Base-by-base conservation (phyloP, 495 filamentous ascomycete species). In the Hyaloscypha variabilis region DNA sequence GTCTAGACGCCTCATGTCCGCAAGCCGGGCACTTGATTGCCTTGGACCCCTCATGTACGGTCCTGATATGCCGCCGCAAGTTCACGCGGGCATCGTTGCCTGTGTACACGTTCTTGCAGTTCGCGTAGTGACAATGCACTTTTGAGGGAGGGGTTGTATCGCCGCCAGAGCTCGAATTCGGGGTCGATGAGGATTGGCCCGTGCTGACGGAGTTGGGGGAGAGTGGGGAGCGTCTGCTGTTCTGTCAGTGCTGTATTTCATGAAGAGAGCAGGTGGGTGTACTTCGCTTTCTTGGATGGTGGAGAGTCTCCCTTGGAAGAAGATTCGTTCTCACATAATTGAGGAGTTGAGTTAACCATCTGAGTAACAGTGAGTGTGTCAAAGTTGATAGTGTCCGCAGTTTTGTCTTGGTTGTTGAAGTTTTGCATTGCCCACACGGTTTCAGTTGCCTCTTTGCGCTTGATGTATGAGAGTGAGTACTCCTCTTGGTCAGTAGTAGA, bases 391-490 rank as follows among this genome's bases (percentile, higher is more conserved):
- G 13, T 29, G 21, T 51, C 19, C 23, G 6, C 49, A 17, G 4
- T 6, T 6, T 24, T 17, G 21, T 62, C 60, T 6, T 53, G n/a
- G 8, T 21, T 62, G 24, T 39, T 28, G 25, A 42, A 52, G 17
- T 14, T 52, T 8, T 25, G 60, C 24, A 21, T 23, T 52, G 60
- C 28, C 61, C 61, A 56, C 23, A 6, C 19, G 6, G 42, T 64
- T 49, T 64, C 61, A 8, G 5, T 19, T 55, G 21, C 21, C 31
- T 64, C 21, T 24, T 29, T 55, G 17, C 13, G 39, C 8, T 56
- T 25, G 30, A 64, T 64, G 51, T 64, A 64, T 11, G 8, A 23
- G 25, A 14, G 39, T 19, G 61, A 64, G 34, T 64, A 64, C 23
- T 64, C 61, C 14, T 64, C 61, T 14, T 17, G 26, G 21, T 64